Base-by-base conservation (phyloP, 805 yeast species). In the Candida sphagnicola region DNA sequence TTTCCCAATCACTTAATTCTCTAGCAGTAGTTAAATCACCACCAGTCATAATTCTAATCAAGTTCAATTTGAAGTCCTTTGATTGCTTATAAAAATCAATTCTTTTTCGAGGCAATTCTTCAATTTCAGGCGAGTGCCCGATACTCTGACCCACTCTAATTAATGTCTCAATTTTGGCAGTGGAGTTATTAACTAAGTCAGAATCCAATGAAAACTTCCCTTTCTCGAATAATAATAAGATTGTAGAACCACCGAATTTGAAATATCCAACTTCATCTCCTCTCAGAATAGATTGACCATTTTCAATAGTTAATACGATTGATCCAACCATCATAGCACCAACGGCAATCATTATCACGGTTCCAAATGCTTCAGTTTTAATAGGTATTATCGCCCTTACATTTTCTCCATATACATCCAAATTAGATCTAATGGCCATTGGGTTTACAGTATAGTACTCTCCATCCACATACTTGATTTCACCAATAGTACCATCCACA, bases 281-380 rank as follows among this genome's bases (percentile, higher is more conserved):
- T 33, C 90, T 70, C 6, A 61, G 50, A 3, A 91, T 70, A 0
- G 38, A 28, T 31, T 78, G 78, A 2, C 87, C 88, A 33, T 72
- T 75, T 37, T 73, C 56, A 12, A 80, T 82, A 0, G 91, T 81
- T 19, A 91, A 58, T 0, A 88, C 74, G 2, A 83, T 89, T 2
- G 95, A 83, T 0, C 98, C 98, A 2, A 91, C 99, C 97, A 91
- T 89, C 98, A 93, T 91, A 0, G 99, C 99, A 25, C 99, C 99
- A 3, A 91, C 87, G 4, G 93, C 80, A 16, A 88, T 77, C 62
- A 86, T 72, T 44, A 85, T 65, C 14, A 91, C 84, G 0, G 75
- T 71, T 0, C 97, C 97, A 57, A 87, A 90, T n/a, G 74, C 66
- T 23, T 73, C 69, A 1, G 95, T 78, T 21, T 84, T 77, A 15